A percentile compares a stretch with the other conserved stretches of the same genome.
Evolutionary conservation across 2,329 filamentous ascomycete species (phyloP).

Genomic region (Cordyceps cicadae): DNA sequence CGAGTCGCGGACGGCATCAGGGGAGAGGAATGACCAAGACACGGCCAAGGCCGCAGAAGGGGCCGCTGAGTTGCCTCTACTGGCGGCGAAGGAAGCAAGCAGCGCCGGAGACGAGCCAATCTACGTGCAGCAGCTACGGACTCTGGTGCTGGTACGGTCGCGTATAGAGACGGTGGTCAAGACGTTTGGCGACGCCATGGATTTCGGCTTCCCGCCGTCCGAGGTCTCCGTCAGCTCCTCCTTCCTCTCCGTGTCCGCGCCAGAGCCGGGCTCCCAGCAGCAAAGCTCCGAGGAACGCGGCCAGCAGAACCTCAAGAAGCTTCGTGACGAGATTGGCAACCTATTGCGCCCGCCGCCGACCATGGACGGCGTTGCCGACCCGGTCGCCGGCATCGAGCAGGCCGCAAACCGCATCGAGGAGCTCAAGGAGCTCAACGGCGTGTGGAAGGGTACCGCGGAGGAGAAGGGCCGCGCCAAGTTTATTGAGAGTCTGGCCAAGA

Average conservation of each 20-base stretch:
- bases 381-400: conserved; percentile 60
- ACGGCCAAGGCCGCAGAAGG: conserved; percentile 12
- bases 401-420: conserved; percentile 68
- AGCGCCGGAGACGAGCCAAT: conserved; percentile 42
- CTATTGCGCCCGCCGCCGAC: conserved; percentile 44
- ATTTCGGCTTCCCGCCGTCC: conserved; percentile 84
- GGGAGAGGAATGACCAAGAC: conserved; percentile 12
- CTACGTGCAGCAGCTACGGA: conserved; percentile 72
- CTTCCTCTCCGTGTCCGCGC: conserved; percentile 83
- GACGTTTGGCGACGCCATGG: conserved; percentile 90
- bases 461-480: conserved; percentile 77
- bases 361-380: conserved; percentile 35
- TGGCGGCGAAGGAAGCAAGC: conserved; percentile 3
- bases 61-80: background rate
- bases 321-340: conserved; percentile 63
- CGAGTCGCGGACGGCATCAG: conserved; percentile 16
- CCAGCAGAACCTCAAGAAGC: conserved; percentile 63
- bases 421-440: conserved; percentile 63
- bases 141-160: conserved; percentile 69
- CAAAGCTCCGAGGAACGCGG: conserved; percentile 79
- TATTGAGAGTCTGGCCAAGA: conserved; percentile 70
- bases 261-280: conserved; percentile 56
- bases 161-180: conserved; percentile 86
- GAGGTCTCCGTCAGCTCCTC: conserved; percentile 77
- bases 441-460: conserved; percentile 95